Conservation (phyloP, 768 basidiomycete genomes). For the Pleurotus sapidus region DNA sequence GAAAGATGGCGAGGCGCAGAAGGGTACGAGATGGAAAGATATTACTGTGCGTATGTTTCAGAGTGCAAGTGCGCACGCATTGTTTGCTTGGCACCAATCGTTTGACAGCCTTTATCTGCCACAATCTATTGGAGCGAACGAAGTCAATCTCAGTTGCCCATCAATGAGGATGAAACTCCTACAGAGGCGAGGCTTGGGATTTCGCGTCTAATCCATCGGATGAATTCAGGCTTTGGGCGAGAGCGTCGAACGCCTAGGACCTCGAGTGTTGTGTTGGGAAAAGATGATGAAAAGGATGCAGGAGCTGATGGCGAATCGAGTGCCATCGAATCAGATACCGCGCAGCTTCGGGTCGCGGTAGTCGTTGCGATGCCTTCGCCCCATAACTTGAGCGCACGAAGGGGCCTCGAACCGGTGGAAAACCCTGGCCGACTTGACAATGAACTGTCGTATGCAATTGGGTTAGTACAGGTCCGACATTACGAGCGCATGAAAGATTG, state of each 20-base stretch:
- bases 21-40: slow-evolving; percentile 31
- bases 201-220: neutral
- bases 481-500: neutral
- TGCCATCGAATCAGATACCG: neutral
- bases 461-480: slow-evolving; percentile 25
- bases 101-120: slow-evolving; percentile 2
- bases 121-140: slow-evolving; percentile 1
- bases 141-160: slow-evolving; percentile 2
- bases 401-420: slow-evolving; percentile 8
- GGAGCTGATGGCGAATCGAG: neutral
- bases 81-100: neutral
- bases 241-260: neutral
- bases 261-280: neutral
- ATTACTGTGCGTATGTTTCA: slow-evolving; percentile 34
- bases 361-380: slow-evolving; percentile 38
- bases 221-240: neutral
- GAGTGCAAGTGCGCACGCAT: neutral
- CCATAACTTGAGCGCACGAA: slow-evolving; percentile 10
- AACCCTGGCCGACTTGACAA: slow-evolving; percentile 3
- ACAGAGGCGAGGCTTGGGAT: neutral
- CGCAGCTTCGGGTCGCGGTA: slow-evolving; percentile 33
- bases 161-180: neutral
- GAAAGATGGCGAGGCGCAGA: slow-evolving; percentile 6
- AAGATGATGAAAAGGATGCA: neutral
- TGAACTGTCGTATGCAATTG: slow-evolving; percentile 25